These are phyloP conservation scores for Pythium oligandrum DNA, from an alignment of 352 stramenopile species.

Conservation along the genomic window DNA sequence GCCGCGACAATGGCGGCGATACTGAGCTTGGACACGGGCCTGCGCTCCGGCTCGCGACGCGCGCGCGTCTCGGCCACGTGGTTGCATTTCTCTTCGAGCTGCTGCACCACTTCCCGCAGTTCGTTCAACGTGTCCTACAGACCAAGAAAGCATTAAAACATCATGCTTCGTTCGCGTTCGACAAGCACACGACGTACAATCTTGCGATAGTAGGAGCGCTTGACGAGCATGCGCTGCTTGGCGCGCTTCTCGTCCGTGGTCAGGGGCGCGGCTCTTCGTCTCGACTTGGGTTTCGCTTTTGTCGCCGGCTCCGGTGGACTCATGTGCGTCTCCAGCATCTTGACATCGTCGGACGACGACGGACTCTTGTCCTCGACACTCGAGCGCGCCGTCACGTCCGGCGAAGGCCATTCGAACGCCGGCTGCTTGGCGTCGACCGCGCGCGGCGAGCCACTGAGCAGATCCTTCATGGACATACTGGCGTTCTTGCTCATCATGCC, in stretches of 20 bases:
- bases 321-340: too few relatives aligned
- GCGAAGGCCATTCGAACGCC: too few relatives aligned
- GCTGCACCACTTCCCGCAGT: slow-evolving; percentile 39
- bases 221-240: slow-evolving; percentile 67
- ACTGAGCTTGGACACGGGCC: too few relatives aligned
- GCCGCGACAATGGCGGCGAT: slow-evolving; percentile 9
- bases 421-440: too few relatives aligned
- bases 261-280: slow-evolving; percentile 12
- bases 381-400: too few relatives aligned
- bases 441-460: too few relatives aligned
- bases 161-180: too few relatives aligned
- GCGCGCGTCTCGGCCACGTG: slow-evolving; percentile 17
- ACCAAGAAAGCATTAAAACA: not conserved
- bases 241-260: slow-evolving; percentile 56
- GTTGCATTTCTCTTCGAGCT: slow-evolving; percentile 46
- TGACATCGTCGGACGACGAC: too few relatives aligned
- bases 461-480: too few relatives aligned
- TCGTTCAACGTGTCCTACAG: slow-evolving; percentile 50
- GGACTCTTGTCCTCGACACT: too few relatives aligned
- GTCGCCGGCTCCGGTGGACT: too few relatives aligned
- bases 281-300: not conserved
- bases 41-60: slow-evolving; percentile 6
- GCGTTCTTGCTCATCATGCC: too few relatives aligned
- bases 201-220: slow-evolving; percentile 72
- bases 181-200: slow-evolving; percentile 31